phyloP scores from a whole-genome alignment of 179 eudicot species.

The Spinacia oleracea region DNA sequence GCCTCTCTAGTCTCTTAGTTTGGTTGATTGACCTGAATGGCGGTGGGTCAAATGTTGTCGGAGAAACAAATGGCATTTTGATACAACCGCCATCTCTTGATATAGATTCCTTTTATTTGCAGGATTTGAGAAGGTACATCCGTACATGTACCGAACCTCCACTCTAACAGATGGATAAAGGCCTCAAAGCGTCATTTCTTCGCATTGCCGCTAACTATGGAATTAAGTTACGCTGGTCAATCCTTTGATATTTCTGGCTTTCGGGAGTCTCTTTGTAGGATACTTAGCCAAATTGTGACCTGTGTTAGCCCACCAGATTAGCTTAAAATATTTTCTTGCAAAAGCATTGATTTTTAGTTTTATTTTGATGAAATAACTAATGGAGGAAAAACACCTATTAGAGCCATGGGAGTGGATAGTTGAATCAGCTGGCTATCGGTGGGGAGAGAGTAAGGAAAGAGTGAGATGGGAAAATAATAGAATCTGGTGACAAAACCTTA shows the following conservation, averaged over 20 bases:
- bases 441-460: neutral
- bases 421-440: neutral
- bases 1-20: neutral
- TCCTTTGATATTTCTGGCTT: too few relatives aligned
- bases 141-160: neutral
- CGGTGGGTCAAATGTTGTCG: neutral
- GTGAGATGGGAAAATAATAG: neutral
- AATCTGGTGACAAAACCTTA: neutral
- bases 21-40: neutral
- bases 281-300: too few relatives aligned
- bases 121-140: neutral
- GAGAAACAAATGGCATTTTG: neutral
- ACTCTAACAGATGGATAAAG: too few relatives aligned
- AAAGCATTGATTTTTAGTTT: neutral
- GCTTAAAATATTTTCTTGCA: neutral
- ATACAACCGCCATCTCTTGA: neutral
- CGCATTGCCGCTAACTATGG: too few relatives aligned
- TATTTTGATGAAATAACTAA: neutral
- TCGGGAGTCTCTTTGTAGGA: too few relatives aligned
- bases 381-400: neutral
- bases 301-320: too few relatives aligned
- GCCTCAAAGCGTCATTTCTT: too few relatives aligned
- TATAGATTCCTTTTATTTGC: neutral
- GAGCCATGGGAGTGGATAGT: neutral
- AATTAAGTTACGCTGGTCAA: too few relatives aligned